Conservation (phyloP, 2,329 filamentous ascomycete genomes). For the Bipolaris sorokiniana region DNA sequence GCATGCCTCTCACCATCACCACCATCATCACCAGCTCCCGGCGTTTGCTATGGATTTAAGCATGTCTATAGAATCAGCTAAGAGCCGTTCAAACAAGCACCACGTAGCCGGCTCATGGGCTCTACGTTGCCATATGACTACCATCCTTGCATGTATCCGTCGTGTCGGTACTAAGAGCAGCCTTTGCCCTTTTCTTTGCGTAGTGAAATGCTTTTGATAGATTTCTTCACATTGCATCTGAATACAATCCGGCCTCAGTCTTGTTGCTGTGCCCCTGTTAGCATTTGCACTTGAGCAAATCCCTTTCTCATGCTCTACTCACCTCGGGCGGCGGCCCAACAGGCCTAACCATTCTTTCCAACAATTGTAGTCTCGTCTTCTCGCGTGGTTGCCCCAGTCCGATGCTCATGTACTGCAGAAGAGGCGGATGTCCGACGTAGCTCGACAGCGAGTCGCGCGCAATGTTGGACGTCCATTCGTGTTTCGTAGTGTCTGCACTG, state of each 20-base stretch:
- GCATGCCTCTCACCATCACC: constrained; percentile 4
- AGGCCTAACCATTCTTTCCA: constrained; percentile 74
- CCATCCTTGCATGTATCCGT: constrained; percentile 7
- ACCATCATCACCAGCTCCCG: constrained; percentile 3
- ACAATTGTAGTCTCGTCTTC: constrained; percentile 78
- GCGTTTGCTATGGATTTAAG: constrained; percentile 8
- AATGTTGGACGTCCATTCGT: constrained; percentile 97
- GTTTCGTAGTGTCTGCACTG: constrained; percentile 93
- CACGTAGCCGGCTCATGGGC: constrained; percentile 9
- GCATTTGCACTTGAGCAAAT: not conserved
- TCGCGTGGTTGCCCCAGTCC: constrained; percentile 85
- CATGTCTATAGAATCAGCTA: constrained; percentile 10
- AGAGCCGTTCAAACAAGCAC: constrained; percentile 9
- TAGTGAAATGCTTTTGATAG: not conserved
- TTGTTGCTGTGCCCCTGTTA: constrained; percentile 26
- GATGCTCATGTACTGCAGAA: constrained; percentile 87
- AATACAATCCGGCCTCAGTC: constrained; percentile 19
- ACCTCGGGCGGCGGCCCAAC: constrained; percentile 71
- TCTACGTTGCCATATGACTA: constrained; percentile 3
- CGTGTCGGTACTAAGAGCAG: not conserved
- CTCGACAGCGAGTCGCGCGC: constrained; percentile 89
- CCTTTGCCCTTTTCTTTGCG: constrained; percentile 1
- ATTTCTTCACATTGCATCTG: not conserved
- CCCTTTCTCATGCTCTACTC: constrained; percentile 16
- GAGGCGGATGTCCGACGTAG: constrained; percentile 86